A percentile compares a stretch with the other conserved stretches of the same genome.
These are phyloP conservation scores for Diospyros kaki DNA, from an alignment of 148 eudicot species.

Conservation along the genomic window DNA sequence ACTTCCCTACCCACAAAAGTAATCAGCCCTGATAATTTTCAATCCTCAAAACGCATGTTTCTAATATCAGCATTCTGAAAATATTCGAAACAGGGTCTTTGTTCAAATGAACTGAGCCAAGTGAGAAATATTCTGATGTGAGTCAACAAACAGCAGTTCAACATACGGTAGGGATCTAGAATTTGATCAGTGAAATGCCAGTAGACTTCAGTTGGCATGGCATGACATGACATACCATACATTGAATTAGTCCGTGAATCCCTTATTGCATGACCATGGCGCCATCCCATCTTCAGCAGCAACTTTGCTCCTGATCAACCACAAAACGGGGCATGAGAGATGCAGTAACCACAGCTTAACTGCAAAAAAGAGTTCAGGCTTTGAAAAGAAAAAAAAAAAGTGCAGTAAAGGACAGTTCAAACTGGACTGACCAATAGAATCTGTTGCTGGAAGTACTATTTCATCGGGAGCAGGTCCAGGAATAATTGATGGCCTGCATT, in stretches of 20 bases:
- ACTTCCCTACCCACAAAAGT: not conserved
- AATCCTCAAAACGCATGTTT: no score
- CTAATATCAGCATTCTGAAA: no score
- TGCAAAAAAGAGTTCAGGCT: no score
- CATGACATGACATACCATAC: slow-evolving; percentile 50
- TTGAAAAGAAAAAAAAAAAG: no score
- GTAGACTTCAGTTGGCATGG: not conserved
- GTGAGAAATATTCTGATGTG: not conserved
- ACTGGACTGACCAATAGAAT: slow-evolving; percentile 66
- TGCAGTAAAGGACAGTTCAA: not conserved
- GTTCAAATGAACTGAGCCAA: not conserved
- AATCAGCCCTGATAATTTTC: not conserved
- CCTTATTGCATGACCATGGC: slow-evolving; percentile 80
- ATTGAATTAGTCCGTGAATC: slow-evolving; percentile 48
- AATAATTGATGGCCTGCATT: slow-evolving; percentile 72
- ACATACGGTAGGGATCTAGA: not conserved
- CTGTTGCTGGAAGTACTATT: slow-evolving; percentile 63
- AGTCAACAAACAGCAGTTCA: not conserved
- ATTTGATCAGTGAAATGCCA: not conserved
- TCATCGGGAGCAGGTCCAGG: slow-evolving; percentile 95
- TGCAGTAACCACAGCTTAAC: not conserved
- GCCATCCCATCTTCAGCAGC: slow-evolving; percentile 95
- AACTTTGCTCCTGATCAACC: slow-evolving; percentile 63
- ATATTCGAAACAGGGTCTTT: no score
- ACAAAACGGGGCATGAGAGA: slow-evolving; percentile 21